Conservation (phyloP, 1,139 yeast genomes). For the Komagataea norvegica region DNA sequence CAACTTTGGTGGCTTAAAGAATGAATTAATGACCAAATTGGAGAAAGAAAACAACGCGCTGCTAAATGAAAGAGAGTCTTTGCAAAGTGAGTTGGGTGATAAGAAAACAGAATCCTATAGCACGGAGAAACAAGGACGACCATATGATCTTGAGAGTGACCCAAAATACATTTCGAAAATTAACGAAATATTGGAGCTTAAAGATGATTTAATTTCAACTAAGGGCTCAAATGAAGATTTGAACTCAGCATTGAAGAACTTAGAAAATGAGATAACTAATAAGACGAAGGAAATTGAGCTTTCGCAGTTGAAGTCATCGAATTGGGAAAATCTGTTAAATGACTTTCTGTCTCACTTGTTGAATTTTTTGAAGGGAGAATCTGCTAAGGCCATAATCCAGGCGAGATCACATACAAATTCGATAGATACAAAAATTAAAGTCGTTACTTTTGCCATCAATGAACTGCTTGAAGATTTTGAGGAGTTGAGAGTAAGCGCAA, state of each 20-base stretch:
- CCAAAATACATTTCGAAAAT: slow-evolving; percentile 19
- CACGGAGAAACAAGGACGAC: background rate
- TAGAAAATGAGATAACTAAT: slow-evolving; percentile 21
- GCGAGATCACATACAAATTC: slow-evolving; percentile 29
- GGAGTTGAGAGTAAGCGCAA: slow-evolving; percentile 1
- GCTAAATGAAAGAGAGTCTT: slow-evolving; percentile 16
- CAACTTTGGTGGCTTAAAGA: slow-evolving; percentile 22
- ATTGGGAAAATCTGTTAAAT: slow-evolving; percentile 29
- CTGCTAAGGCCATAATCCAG: slow-evolving; percentile 26
- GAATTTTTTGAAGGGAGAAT: slow-evolving; percentile 25
- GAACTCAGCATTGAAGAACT: slow-evolving; percentile 14
- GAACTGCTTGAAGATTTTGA: slow-evolving; percentile 18
- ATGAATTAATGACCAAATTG: slow-evolving; percentile 26
- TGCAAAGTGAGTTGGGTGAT: slow-evolving; percentile 21
- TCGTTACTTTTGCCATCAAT: slow-evolving; percentile 25
- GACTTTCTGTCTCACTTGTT: slow-evolving; percentile 27
- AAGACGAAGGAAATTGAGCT: background rate
- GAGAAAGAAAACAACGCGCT: slow-evolving; percentile 22
- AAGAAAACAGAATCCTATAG: slow-evolving; percentile 12
- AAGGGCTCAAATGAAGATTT: slow-evolving; percentile 28
- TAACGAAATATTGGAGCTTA: slow-evolving; percentile 23
- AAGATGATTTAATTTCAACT: slow-evolving; percentile 25
- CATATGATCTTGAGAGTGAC: slow-evolving; percentile 8
- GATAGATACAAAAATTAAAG: slow-evolving; percentile 31
- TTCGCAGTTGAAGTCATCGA: slow-evolving; percentile 20